Evolutionary conservation across 129 eudicot species (phyloP).

Genomic region (Saussurea involucrata): DNA sequence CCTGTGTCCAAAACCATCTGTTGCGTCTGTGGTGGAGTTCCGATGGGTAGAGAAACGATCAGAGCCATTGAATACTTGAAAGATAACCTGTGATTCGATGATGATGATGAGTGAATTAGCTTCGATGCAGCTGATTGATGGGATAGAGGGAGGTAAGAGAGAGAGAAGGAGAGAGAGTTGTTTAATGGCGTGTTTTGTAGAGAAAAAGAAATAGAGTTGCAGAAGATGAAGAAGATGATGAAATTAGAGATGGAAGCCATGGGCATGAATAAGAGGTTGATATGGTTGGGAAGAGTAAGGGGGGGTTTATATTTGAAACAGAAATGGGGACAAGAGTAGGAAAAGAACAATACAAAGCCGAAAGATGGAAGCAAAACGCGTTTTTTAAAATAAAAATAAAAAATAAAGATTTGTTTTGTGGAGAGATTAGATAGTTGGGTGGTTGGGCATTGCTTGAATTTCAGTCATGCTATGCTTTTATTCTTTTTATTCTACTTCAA

Average conservation of each 20-base stretch:
- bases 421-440: constrained; percentile 37
- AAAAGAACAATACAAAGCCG: constrained; percentile 41
- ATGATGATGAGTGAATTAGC: constrained; percentile 2
- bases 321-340: constrained; percentile 22
- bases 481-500: background rate
- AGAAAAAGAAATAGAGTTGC: constrained; percentile 12
- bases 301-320: constrained; percentile 32
- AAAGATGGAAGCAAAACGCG: constrained; percentile 57
- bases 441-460: constrained; percentile 37
- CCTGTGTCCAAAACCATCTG: constrained; percentile 87
- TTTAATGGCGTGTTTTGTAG: constrained; percentile 8
- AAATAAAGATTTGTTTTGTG: constrained; percentile 7
- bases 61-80: constrained; percentile 80
- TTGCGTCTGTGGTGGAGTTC: constrained; percentile 84
- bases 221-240: constrained; percentile 3
- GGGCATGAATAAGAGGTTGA: background rate
- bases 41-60: constrained; percentile 63
- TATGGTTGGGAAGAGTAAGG: background rate
- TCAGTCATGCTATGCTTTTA: constrained; percentile 33
- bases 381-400: constrained; percentile 39
- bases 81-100: constrained; percentile 35
- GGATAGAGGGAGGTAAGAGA: constrained; percentile 41
- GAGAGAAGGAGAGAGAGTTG: constrained; percentile 48
- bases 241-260: constrained; percentile 7
- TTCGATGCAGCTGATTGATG: constrained; percentile 31